These are phyloP conservation scores for Eimeria zaria DNA, from an alignment of 169 alveolate species.

Conservation along the genomic window DNA sequence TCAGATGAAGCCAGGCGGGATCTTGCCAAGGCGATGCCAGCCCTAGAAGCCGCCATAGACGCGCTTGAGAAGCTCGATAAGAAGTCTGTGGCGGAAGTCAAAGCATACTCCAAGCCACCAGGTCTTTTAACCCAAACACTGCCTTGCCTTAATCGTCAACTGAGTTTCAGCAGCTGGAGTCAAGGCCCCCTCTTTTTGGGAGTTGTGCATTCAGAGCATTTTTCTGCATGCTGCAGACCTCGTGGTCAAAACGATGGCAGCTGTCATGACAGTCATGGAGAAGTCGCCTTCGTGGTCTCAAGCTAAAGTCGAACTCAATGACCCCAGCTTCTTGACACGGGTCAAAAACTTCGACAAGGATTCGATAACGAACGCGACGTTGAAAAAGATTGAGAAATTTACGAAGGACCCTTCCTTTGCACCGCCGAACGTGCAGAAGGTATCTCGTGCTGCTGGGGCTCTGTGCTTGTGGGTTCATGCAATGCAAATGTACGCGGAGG, in stretches of 20 bases:
- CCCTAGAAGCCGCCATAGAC: constrained; percentile 97
- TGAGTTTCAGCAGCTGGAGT: not conserved
- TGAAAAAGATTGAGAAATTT: constrained; percentile 93
- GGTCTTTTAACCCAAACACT: constrained; percentile 26
- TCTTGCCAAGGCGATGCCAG: constrained; percentile 98
- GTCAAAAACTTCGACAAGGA: constrained; percentile 96
- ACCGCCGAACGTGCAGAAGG: constrained; percentile 94
- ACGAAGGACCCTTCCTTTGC: constrained; percentile 95
- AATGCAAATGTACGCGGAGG: constrained; percentile 97
- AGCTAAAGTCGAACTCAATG: constrained; percentile 97
- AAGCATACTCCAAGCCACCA: constrained; percentile 88
- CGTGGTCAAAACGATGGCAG: constrained; percentile 96
- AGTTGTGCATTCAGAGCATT: not conserved
- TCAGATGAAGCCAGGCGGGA: constrained; percentile 98
- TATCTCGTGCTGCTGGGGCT: constrained; percentile 97
- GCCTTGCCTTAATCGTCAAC: not conserved
- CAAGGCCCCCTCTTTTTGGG: not conserved
- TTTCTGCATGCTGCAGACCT: constrained; percentile 85
- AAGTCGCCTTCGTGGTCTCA: constrained; percentile 97
- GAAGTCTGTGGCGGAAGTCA: constrained; percentile 97
- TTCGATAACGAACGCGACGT: constrained; percentile 92
- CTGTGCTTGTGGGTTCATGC: constrained; percentile 98
- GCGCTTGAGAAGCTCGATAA: constrained; percentile 98
- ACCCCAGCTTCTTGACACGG: constrained; percentile 95
- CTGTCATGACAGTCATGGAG: constrained; percentile 97